Conservation (phyloP, 129 eudicot genomes). For the sunflower (Helianthus annuus) region DNA sequence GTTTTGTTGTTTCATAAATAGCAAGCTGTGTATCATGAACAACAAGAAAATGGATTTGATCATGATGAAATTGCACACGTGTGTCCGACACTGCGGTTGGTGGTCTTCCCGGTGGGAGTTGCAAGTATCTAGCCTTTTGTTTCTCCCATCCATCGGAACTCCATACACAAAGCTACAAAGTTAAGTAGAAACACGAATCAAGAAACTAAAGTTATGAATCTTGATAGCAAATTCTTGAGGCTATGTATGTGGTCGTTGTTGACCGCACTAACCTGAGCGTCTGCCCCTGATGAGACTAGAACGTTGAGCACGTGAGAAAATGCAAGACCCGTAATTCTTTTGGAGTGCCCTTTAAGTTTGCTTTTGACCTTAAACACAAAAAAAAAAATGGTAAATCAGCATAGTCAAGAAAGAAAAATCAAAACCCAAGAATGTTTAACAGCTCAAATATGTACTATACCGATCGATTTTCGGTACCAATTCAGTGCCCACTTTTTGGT, state of each 20-base stretch:
- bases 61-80: conserved; percentile 94
- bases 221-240: conserved; percentile 12
- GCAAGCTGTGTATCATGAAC: conserved; percentile 94
- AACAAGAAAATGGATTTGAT: conserved; percentile 84
- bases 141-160: conserved; percentile 92
- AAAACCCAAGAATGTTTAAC: background rate
- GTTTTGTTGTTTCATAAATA: conserved; percentile 75
- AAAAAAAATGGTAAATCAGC: conserved; percentile 9
- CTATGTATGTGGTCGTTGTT: background rate
- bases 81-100: conserved; percentile 71
- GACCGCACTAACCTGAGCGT: conserved; percentile 58
- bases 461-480: too few relatives aligned
- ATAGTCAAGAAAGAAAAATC: background rate
- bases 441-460: background rate
- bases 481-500: too few relatives aligned
- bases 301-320: conserved; percentile 62
- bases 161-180: conserved; percentile 84
- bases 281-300: conserved; percentile 65
- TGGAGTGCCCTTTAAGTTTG: conserved; percentile 77
- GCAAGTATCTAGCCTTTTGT: conserved; percentile 66
- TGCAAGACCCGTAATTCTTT: conserved; percentile 90
- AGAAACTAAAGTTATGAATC: conserved; percentile 8
- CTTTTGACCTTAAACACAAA: conserved; percentile 61
- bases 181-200: background rate
- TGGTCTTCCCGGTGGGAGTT: conserved; percentile 72